These are phyloP conservation scores for Arthroderma sp. DNA, from an alignment of 2,329 filamentous ascomycete species.

Conservation along the genomic window DNA sequence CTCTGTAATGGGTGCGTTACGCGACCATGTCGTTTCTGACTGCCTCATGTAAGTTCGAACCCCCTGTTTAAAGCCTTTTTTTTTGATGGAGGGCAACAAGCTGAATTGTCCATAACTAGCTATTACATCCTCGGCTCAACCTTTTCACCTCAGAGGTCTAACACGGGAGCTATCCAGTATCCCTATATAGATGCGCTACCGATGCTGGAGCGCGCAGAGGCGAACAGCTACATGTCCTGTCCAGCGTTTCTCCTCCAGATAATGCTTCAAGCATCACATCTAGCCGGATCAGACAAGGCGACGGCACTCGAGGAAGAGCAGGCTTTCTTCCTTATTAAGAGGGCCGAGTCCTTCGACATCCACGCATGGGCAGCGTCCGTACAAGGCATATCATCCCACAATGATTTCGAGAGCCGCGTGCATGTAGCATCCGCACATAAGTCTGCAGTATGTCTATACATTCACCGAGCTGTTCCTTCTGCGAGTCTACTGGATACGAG, in stretches of 20 bases:
- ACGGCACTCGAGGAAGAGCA: not conserved
- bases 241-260: conserved; percentile 8
- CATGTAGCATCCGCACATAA: conserved; percentile 9
- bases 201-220: conserved; percentile 7
- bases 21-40: conserved; percentile 20
- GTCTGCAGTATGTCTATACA: conserved; percentile 7
- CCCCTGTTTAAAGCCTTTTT: not conserved
- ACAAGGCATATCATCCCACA: not conserved
- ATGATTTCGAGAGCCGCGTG: conserved; percentile 24
- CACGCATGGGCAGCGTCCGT: conserved; percentile 2
- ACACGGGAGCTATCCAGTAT: not conserved
- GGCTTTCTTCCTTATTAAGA: conserved; percentile 1
- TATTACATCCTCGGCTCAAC: conserved; percentile 10
- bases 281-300: not conserved
- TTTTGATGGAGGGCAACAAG: not conserved
- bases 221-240: conserved; percentile 9
- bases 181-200: conserved; percentile 2
- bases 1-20: conserved; percentile 3
- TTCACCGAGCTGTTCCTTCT: conserved; percentile 3
- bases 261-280: conserved; percentile 6
- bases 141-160: not conserved
- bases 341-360: not conserved
- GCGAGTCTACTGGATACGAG: conserved; percentile 1
- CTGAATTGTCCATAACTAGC: not conserved
- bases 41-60: conserved; percentile 7